Evolutionary conservation across 1,139 yeast species (phyloP).

Genomic region (Pichia sp.): DNA sequence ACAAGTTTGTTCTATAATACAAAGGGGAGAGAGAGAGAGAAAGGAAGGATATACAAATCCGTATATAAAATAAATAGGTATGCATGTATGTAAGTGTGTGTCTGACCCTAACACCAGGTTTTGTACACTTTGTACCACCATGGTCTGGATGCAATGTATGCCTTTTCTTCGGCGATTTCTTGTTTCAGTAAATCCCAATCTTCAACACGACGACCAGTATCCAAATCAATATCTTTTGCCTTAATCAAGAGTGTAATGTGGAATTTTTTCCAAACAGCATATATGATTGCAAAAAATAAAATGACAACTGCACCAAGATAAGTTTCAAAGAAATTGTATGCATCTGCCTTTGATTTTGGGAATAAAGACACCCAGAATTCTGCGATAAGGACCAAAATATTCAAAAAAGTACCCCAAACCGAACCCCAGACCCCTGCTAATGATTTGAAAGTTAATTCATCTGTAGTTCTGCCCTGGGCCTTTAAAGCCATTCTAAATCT

Average conservation of each 20-base stretch:
- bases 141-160: conserved; percentile 41
- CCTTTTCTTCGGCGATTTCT: conserved; percentile 54
- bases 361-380: conserved; percentile 49
- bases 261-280: conserved; percentile 19
- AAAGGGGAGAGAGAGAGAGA: too few relatives aligned
- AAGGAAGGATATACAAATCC: too few relatives aligned
- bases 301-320: conserved; percentile 46
- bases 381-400: conserved; percentile 55
- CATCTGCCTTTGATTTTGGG: conserved; percentile 29
- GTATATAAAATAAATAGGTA: too few relatives aligned
- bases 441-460: conserved; percentile 60
- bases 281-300: conserved; percentile 31
- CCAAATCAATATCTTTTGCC: conserved; percentile 50
- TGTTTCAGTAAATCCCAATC: conserved; percentile 54
- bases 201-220: conserved; percentile 55
- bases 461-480: conserved; percentile 50
- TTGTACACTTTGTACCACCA: conserved; percentile 41
- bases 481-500: conserved; percentile 69
- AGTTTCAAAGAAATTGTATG: conserved; percentile 39
- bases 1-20: too few relatives aligned
- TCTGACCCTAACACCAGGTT: conserved; percentile 43
- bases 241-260: conserved; percentile 39
- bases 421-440: conserved; percentile 67
- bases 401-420: conserved; percentile 49
- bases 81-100: too few relatives aligned